Percentiles rank a stretch among this genome's conserved stretches.
These are phyloP conservation scores for Cucurbita ficifolia DNA, from an alignment of 306 rosid species.

Conservation along the genomic window DNA sequence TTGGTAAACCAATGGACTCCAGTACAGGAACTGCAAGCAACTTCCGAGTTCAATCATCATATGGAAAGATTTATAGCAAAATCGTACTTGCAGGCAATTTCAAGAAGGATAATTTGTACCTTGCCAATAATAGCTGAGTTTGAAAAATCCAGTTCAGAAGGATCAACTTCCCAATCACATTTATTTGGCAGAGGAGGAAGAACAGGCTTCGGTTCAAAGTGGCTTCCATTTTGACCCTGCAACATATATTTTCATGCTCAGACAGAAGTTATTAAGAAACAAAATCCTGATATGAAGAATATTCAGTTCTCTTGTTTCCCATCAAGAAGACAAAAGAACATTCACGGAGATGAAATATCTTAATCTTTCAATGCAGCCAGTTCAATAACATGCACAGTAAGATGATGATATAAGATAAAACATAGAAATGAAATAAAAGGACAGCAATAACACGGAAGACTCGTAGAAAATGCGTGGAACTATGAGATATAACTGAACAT, in stretches of 20 bases:
- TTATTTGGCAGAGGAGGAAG: conserved; percentile 84
- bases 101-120: conserved; percentile 26
- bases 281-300: conserved; percentile 5
- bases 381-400: not conserved
- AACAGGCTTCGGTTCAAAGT: conserved; percentile 74
- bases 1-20: not conserved
- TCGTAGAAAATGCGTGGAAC: not conserved
- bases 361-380: not conserved
- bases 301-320: not conserved
- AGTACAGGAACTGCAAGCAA: not conserved
- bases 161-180: conserved; percentile 99
- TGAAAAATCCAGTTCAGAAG: conserved; percentile 83
- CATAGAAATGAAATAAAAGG: not conserved
- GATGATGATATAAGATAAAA: not conserved
- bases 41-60: not conserved
- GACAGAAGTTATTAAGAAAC: not conserved
- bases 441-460: not conserved
- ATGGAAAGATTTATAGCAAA: not conserved
- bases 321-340: not conserved
- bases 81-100: not conserved
- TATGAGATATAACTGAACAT: not conserved
- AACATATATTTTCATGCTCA: conserved; percentile 3
- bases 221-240: conserved; percentile 99
- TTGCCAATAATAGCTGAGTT: conserved; percentile 62
- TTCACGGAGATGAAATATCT: not conserved